Percentiles rank a stretch among this genome's conserved stretches.
Evolutionary conservation across 2,329 filamentous ascomycete genomes (phyloP).

Genomic region (Colletotrichum salicis): DNA sequence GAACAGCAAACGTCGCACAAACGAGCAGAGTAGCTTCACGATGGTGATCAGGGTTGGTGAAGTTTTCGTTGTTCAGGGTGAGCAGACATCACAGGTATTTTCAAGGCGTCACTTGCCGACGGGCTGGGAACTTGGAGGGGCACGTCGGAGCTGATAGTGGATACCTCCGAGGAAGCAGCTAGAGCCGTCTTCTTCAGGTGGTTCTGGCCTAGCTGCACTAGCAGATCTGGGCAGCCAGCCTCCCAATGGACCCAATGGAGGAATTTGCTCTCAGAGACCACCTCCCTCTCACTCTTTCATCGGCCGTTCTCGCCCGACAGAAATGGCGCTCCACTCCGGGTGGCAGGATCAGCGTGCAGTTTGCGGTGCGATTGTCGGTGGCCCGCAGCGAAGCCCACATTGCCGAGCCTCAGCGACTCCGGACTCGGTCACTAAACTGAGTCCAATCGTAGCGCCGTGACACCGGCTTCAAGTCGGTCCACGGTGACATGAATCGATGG

Average conservation of each 20-base stretch:
- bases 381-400: slow-evolving; percentile 25
- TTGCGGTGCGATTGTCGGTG: slow-evolving; percentile 2
- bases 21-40: not conserved
- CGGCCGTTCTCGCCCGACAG: slow-evolving; percentile 28
- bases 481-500: not conserved
- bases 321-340: slow-evolving; percentile 19
- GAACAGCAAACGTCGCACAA: not conserved
- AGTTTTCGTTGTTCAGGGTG: slow-evolving; percentile 7
- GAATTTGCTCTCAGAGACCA: not conserved
- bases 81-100: slow-evolving; percentile 24
- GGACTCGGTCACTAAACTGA: slow-evolving; percentile 25
- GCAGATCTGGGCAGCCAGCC: slow-evolving; percentile 14
- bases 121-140: not conserved
- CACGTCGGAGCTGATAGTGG: slow-evolving; percentile 19
- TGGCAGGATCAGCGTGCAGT: not conserved
- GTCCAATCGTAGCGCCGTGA: not conserved
- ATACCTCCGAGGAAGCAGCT: slow-evolving; percentile 2
- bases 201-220: slow-evolving; percentile 20
- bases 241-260: not conserved
- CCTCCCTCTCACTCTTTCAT: not conserved
- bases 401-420: slow-evolving; percentile 15
- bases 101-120: slow-evolving; percentile 15
- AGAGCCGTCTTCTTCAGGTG: not conserved
- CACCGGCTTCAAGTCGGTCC: not conserved
- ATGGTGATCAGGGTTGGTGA: not conserved